Evolutionary conservation across 495 filamentous ascomycete species (phyloP), one percentile per base, ranked within the genome.

Genomic region (Cercophora scortea): DNA sequence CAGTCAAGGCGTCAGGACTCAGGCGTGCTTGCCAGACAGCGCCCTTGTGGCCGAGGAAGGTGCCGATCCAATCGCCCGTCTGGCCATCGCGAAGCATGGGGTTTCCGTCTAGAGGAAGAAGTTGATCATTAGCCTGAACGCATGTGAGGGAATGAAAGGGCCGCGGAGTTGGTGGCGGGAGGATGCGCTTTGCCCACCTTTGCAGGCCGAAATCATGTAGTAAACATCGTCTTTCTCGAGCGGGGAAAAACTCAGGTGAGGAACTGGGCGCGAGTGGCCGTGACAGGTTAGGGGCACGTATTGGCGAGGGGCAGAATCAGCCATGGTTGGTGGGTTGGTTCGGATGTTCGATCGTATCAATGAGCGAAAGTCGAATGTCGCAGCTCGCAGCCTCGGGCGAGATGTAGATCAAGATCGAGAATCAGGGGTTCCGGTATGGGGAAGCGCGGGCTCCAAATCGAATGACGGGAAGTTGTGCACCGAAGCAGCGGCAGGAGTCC

Each of bases 1-100:
- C 90, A 35, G 90, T 84, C 34, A 81, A 80, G 7, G 90, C 89
- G 69, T 97, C 93, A 19, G 87, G 80, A 40, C 90, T 95, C 10
- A 97, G 79, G 49, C 92, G 81, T 25, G 90, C 87, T 74, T 95
- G 90, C 88, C 91, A 98, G 47, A 96, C 90, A 15, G 93, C 93
- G 54, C 93, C 93, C 73, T 98, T 97, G 73, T 98, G 93, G 42
- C 93, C 92, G 49, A 98, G 82, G 62, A 97, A 97, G 38, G 94
- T 98, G 36, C 93, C 93, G 56, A 98, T 97, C 93, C 89, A 98
- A 68, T 98, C 93, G 50, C 93, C 93, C 13, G 93, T 97, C 49
- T 95, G 81, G 49, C 93, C 93, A 76, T 98, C 88, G 50, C 93
- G 86, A 60, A 98, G 87, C 92, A 97, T 97, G 35, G 93, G 93